A percentile compares a stretch with the other conserved stretches of the same genome.
Evolutionary conservation across 2,329 filamentous ascomycete species (phyloP).

Genomic region (Plenodomus biglobosus): DNA sequence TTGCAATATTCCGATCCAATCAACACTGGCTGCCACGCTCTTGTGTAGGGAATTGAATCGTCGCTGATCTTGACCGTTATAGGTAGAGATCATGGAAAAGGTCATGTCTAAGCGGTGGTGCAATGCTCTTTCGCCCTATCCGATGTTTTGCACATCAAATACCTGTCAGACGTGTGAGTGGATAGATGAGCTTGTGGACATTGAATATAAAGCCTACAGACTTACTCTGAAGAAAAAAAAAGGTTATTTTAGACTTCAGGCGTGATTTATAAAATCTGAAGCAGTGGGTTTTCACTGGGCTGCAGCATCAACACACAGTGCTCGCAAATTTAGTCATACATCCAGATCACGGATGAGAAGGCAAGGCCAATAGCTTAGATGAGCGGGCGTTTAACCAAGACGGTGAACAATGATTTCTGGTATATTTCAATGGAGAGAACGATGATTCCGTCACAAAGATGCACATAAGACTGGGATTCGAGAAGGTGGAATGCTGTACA

Average conservation of each 20-base stretch:
- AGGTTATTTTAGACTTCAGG: conserved; percentile 28
- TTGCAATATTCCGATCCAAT: too few relatives aligned
- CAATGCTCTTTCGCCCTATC: neutral
- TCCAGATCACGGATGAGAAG: conserved; percentile 24
- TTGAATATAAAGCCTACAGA: conserved; percentile 26
- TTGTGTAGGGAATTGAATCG: too few relatives aligned
- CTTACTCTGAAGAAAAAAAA: conserved; percentile 27
- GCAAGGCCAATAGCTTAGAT: conserved; percentile 26
- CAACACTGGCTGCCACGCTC: too few relatives aligned
- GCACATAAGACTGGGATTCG: conserved; percentile 31
- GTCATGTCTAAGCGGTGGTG: too few relatives aligned
- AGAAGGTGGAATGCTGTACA: conserved; percentile 19
- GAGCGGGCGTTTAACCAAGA: conserved; percentile 16
- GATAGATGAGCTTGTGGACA: conserved; percentile 21
- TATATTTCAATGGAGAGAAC: conserved; percentile 33
- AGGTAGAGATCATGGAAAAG: too few relatives aligned
- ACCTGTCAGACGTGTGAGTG: conserved; percentile 21
- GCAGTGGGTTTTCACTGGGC: conserved; percentile 11
- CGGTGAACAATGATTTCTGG: conserved; percentile 14
- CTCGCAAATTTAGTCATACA: conserved; percentile 35
- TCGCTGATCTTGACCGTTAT: too few relatives aligned
- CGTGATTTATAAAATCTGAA: conserved; percentile 16
- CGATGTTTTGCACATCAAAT: conserved; percentile 4
- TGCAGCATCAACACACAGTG: conserved; percentile 15
- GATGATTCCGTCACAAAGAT: conserved; percentile 27